Evolutionary conservation across 2,329 filamentous ascomycete species (phyloP).

Genomic region (Aspergillus terreus): DNA sequence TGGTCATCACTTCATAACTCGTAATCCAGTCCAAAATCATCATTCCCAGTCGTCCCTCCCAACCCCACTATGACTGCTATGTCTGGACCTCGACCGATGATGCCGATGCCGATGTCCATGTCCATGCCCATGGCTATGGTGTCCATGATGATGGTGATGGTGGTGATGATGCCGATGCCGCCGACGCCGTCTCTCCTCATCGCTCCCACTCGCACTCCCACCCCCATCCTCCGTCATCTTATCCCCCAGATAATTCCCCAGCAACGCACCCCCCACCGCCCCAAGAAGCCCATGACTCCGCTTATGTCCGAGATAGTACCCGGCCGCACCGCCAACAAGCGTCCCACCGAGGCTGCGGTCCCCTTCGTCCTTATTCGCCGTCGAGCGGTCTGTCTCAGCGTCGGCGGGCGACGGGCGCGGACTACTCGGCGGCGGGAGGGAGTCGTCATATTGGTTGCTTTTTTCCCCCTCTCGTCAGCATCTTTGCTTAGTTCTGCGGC

Average conservation of each 20-base stretch:
- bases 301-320: conserved; percentile 55
- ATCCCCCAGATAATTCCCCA: conserved; percentile 54
- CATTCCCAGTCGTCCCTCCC: neutral
- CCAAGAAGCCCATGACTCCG: conserved; percentile 57
- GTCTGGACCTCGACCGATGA: conserved; percentile 22
- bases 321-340: conserved; percentile 55
- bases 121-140: conserved; percentile 17
- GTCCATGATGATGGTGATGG: conserved; percentile 11
- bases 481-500: too few relatives aligned
- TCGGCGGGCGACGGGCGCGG: neutral
- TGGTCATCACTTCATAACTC: neutral
- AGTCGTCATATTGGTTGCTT: neutral
- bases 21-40: neutral
- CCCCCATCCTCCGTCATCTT: conserved; percentile 43
- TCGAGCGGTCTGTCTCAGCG: neutral
- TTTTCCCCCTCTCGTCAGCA: neutral
- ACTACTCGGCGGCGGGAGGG: neutral
- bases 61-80: conserved; percentile 15
- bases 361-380: conserved; percentile 11
- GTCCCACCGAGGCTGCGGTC: conserved; percentile 58
- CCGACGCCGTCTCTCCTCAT: conserved; percentile 13
- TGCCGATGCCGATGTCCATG: conserved; percentile 9
- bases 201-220: conserved; percentile 23
- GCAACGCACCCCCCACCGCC: conserved; percentile 54
- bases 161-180: conserved; percentile 13